Conservation (phyloP, 2,329 filamentous ascomycete species). For the Eutypa lata region DNA sequence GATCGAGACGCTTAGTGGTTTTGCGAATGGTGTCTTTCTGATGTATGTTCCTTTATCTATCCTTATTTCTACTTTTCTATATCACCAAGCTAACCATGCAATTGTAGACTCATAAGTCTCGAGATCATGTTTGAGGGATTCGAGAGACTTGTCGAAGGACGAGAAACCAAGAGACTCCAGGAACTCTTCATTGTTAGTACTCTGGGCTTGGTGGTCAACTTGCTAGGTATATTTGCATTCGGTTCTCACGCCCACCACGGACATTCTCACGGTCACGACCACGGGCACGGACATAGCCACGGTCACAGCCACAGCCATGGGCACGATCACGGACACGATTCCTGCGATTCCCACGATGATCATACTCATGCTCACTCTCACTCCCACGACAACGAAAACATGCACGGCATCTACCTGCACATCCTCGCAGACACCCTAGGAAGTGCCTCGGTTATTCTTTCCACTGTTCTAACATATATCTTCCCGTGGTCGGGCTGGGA, state of each 20-base stretch:
- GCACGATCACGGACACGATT: slow-evolving; percentile 31
- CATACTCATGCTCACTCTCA: slow-evolving; percentile 37
- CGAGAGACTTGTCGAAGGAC: slow-evolving; percentile 80
- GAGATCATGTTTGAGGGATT: slow-evolving; percentile 96
- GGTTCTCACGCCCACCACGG: slow-evolving; percentile 59
- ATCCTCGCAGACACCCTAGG: slow-evolving; percentile 93
- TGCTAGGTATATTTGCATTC: slow-evolving; percentile 88
- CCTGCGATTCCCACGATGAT: slow-evolving; percentile 25
- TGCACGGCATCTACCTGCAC: slow-evolving; percentile 95
- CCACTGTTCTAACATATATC: slow-evolving; percentile 81
- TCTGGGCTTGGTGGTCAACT: slow-evolving; percentile 82
- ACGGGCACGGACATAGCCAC: slow-evolving; percentile 31
- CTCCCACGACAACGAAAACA: slow-evolving; percentile 89
- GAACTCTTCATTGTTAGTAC: slow-evolving; percentile 89
- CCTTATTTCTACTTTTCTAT: neutral
- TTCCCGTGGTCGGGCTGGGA: slow-evolving; percentile 94
- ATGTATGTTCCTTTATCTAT: slow-evolving; percentile 56
- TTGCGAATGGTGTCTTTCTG: slow-evolving; percentile 92
- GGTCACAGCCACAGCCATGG: slow-evolving; percentile 33
- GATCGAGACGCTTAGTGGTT: slow-evolving; percentile 92
- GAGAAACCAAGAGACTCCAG: slow-evolving; percentile 76
- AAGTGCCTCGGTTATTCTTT: slow-evolving; percentile 90
- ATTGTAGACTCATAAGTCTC: slow-evolving; percentile 77
- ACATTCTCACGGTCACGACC: slow-evolving; percentile 33
- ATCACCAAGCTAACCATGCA: neutral